Conservation (phyloP, 257 asterid genomes). For the Ocimum tenuiflorum region DNA sequence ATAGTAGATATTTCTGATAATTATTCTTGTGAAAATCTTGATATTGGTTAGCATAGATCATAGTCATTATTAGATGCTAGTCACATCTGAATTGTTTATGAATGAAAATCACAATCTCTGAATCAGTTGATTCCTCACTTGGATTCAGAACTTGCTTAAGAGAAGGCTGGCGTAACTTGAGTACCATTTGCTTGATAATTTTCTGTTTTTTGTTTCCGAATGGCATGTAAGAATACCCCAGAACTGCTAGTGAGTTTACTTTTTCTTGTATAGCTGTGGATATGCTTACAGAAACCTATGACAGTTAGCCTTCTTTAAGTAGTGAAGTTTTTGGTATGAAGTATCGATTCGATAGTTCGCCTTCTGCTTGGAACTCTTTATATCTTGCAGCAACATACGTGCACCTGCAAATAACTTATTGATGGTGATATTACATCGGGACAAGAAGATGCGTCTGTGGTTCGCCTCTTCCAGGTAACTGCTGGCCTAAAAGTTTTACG, state of each 20-base stretch:
- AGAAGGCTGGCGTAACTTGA: no score
- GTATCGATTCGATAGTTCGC: neutral
- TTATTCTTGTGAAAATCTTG: no score
- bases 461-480: neutral
- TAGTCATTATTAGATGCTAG: neutral
- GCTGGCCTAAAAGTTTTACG: neutral
- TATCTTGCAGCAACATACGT: neutral
- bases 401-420: no score
- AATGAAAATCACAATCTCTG: no score
- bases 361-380: neutral
- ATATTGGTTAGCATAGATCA: no score
- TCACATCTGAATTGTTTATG: no score
- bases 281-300: neutral
- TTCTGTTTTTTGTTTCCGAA: no score
- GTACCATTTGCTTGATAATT: no score
- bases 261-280: neutral
- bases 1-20: no score
- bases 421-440: neutral
- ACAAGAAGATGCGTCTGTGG: neutral
- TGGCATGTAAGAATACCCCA: no score
- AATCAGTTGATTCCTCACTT: no score
- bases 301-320: neutral
- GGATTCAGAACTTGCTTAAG: no score
- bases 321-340: neutral
- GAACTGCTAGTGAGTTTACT: neutral